phyloP scores from a whole-genome alignment of 2,329 filamentous ascomycete genomes.

The Stemphylium beticola region DNA sequence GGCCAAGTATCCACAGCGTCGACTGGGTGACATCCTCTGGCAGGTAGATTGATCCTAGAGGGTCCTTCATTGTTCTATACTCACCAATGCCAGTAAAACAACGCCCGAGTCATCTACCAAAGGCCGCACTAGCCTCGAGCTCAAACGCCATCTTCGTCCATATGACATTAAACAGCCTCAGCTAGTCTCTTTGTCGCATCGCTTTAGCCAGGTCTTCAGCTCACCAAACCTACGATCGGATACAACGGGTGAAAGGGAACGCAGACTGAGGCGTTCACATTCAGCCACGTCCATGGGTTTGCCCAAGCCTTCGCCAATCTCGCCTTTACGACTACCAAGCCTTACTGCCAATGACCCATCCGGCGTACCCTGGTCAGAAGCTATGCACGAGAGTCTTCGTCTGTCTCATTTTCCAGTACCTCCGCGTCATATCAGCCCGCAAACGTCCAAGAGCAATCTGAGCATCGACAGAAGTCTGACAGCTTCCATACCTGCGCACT shows the following conservation, averaged over 20 bases:
- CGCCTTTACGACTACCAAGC: constrained; percentile 38
- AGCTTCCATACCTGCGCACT: not conserved
- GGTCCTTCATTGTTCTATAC: not conserved
- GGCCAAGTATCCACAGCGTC: constrained; percentile 45
- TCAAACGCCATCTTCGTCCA: constrained; percentile 18
- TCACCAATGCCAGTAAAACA: constrained; percentile 32
- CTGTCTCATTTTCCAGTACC: constrained; percentile 36
- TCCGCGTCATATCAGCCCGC: constrained; percentile 17
- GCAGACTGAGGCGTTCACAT: constrained; percentile 37
- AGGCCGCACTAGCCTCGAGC: constrained; percentile 13
- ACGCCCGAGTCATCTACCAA: constrained; percentile 35
- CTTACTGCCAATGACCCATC: constrained; percentile 30
- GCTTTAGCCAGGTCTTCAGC: constrained; percentile 37
- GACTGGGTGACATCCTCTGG: constrained; percentile 40
- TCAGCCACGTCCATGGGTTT: constrained; percentile 37
- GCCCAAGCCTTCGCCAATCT: constrained; percentile 28
- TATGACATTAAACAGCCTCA: constrained; percentile 32
- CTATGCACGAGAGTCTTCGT: constrained; percentile 38
- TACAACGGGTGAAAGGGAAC: constrained; percentile 19
- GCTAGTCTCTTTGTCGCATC: constrained; percentile 20
- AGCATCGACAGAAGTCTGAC: not conserved
- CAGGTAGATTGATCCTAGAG: constrained; percentile 25
- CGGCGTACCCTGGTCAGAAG: constrained; percentile 36
- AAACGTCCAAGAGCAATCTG: constrained; percentile 17
- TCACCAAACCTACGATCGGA: constrained; percentile 37